phyloP scores from a whole-genome alignment of 805 yeast species.

The Danielia reshetovae region DNA sequence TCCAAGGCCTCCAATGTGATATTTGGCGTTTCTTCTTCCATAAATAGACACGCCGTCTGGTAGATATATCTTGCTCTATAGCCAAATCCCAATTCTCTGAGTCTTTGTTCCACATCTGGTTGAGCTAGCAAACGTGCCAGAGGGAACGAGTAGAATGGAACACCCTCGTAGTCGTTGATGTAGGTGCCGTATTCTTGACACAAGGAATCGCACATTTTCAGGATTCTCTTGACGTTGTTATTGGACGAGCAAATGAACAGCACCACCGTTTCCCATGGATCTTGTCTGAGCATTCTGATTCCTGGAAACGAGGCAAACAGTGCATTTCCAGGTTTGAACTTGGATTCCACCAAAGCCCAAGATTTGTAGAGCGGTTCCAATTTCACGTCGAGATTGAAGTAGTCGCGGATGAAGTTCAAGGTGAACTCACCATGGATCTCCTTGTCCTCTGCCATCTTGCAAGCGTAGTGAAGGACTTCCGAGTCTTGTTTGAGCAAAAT shows the following conservation, averaged over 20 bases:
- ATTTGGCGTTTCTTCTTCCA: constrained; percentile 33
- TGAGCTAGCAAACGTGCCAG: constrained; percentile 46
- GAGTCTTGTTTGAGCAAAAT: constrained; percentile 63
- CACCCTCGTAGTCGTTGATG: constrained; percentile 50
- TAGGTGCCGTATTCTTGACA: constrained; percentile 65
- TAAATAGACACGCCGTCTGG: constrained; percentile 63
- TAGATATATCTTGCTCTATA: constrained; percentile 87
- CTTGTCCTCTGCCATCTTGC: constrained; percentile 22
- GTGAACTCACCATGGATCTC: constrained; percentile 23
- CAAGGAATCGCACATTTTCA: constrained; percentile 83
- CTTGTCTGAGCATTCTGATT: constrained; percentile 82
- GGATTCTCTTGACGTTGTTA: constrained; percentile 89
- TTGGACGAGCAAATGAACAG: constrained; percentile 95
- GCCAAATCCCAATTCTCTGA: constrained; percentile 69
- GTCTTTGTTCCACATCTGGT: constrained; percentile 32
- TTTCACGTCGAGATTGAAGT: constrained; percentile 63
- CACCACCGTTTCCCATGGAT: constrained; percentile 93
- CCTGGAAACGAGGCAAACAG: constrained; percentile 52
- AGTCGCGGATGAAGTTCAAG: constrained; percentile 51
- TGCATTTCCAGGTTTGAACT: constrained; percentile 33
- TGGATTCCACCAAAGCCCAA: constrained; percentile 59
- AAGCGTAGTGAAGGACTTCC: constrained; percentile 47
- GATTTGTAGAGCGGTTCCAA: constrained; percentile 49
- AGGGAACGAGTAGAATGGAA: constrained; percentile 72
- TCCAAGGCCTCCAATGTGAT: constrained; percentile 35